These are phyloP conservation scores for Streptanthus diversifolius DNA, from an alignment of 345 rosid genomes.

Conservation along the genomic window DNA sequence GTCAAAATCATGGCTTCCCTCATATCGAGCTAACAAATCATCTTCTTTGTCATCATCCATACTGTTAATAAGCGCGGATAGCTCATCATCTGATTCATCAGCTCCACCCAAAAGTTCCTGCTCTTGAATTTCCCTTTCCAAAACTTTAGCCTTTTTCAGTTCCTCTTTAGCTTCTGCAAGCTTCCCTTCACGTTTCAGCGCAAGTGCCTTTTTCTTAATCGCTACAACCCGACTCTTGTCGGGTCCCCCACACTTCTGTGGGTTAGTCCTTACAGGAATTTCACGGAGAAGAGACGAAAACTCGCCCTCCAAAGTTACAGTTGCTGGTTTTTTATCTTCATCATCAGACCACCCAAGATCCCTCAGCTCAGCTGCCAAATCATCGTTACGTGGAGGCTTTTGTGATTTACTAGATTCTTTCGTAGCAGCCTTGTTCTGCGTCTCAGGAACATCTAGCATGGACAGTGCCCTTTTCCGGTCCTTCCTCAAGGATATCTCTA, in stretches of 20 bases:
- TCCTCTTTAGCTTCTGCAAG: slow-evolving; percentile 97
- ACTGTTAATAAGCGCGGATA: slow-evolving; percentile 56
- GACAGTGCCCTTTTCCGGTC: slow-evolving; percentile 46
- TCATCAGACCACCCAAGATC: slow-evolving; percentile 84
- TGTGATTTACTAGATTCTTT: slow-evolving; percentile 45
- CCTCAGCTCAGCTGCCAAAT: slow-evolving; percentile 65
- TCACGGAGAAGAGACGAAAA: slow-evolving; percentile 71
- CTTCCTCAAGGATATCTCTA: slow-evolving; percentile 60
- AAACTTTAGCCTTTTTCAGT: slow-evolving; percentile 73
- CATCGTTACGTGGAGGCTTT: slow-evolving; percentile 47
- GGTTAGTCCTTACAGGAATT: slow-evolving; percentile 38
- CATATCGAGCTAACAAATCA: slow-evolving; percentile 41
- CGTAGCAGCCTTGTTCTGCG: slow-evolving; percentile 39
- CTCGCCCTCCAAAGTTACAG: slow-evolving; percentile 78
- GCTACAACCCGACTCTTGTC: slow-evolving; percentile 61
- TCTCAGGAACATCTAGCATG: slow-evolving; percentile 34
- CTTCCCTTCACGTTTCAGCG: slow-evolving; percentile 85
- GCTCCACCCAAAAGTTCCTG: slow-evolving; percentile 69
- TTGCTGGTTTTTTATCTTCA: slow-evolving; percentile 47
- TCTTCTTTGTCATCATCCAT: slow-evolving; percentile 61
- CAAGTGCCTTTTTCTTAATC: slow-evolving; percentile 74
- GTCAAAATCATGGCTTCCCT: slow-evolving; percentile 37
- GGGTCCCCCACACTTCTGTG: slow-evolving; percentile 36
- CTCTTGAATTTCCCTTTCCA: slow-evolving; percentile 89
- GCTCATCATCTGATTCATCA: slow-evolving; percentile 90